phyloP scores from a whole-genome alignment of 768 basidiomycete genomes.

The Pisolithus orientalis region DNA sequence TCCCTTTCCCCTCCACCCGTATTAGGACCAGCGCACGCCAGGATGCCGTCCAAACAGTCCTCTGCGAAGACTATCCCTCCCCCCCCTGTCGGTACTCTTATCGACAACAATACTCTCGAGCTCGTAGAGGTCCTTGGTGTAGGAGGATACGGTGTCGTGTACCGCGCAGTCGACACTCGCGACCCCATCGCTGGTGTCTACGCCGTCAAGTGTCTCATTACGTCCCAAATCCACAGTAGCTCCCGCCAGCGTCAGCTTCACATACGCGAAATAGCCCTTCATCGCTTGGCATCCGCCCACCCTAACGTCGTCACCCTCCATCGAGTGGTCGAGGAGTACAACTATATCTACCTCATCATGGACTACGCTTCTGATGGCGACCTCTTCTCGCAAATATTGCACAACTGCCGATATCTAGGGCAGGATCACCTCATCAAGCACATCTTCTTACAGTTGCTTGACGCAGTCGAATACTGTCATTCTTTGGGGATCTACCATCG shows the following conservation, averaged over 20 bases:
- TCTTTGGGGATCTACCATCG: slow-evolving; percentile 90
- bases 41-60: slow-evolving; percentile 29
- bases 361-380: slow-evolving; percentile 90
- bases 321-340: slow-evolving; percentile 77
- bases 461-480: slow-evolving; percentile 92
- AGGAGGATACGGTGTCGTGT: slow-evolving; percentile 94
- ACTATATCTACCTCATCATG: slow-evolving; percentile 86
- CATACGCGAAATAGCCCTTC: slow-evolving; percentile 81
- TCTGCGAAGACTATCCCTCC: slow-evolving; percentile 39
- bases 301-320: slow-evolving; percentile 84
- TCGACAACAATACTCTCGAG: slow-evolving; percentile 78
- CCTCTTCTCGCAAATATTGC: slow-evolving; percentile 85
- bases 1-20: slow-evolving; percentile 10
- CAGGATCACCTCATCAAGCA: slow-evolving; percentile 79
- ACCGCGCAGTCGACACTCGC: slow-evolving; percentile 67
- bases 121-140: slow-evolving; percentile 84
- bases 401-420: slow-evolving; percentile 71
- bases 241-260: slow-evolving; percentile 69
- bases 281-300: slow-evolving; percentile 68
- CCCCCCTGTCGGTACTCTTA: slow-evolving; percentile 62
- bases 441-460: slow-evolving; percentile 89
- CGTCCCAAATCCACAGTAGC: slow-evolving; percentile 35
- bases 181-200: slow-evolving; percentile 50
- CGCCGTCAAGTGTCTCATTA: slow-evolving; percentile 89
- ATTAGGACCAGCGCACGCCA: slow-evolving; percentile 11